Conservation (phyloP, 768 basidiomycete genomes). For the Boletus vinaceobasis region DNA sequence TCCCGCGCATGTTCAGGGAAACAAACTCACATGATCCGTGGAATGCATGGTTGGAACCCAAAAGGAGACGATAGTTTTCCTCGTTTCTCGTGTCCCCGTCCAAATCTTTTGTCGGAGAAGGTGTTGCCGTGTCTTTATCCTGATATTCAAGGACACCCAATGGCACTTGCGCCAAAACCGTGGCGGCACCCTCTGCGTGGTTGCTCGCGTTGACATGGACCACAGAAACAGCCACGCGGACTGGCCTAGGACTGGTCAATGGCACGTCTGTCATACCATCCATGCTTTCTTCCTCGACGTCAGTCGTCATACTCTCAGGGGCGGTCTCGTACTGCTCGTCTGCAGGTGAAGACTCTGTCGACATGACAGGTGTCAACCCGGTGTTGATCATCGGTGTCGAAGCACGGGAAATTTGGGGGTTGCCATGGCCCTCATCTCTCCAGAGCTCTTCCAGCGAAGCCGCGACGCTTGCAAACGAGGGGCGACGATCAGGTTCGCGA, state of each 20-base stretch:
- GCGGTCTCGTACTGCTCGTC: slow-evolving; percentile 29
- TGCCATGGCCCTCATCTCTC: slow-evolving; percentile 31
- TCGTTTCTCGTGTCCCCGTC: slow-evolving; percentile 53
- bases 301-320: slow-evolving; percentile 22
- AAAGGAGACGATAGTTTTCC: slow-evolving; percentile 60
- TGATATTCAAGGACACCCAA: not conserved
- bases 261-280: slow-evolving; percentile 16
- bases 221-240: not conserved
- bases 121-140: slow-evolving; percentile 14
- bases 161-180: slow-evolving; percentile 14
- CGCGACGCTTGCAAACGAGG: slow-evolving; percentile 50
- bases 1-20: not conserved
- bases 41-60: slow-evolving; percentile 55
- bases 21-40: slow-evolving; percentile 58
- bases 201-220: slow-evolving; percentile 2
- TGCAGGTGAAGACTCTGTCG: slow-evolving; percentile 17
- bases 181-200: slow-evolving; percentile 8
- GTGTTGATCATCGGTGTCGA: not conserved
- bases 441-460: slow-evolving; percentile 44
- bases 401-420: not conserved
- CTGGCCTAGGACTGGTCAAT: slow-evolving; percentile 16
- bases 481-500: slow-evolving; percentile 47
- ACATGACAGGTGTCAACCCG: not conserved
- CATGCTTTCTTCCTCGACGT: slow-evolving; percentile 9
- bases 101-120: slow-evolving; percentile 35